Evolutionary conservation across 352 stramenopile species (phyloP).

Genomic region (Phytophthora podocarpi): DNA sequence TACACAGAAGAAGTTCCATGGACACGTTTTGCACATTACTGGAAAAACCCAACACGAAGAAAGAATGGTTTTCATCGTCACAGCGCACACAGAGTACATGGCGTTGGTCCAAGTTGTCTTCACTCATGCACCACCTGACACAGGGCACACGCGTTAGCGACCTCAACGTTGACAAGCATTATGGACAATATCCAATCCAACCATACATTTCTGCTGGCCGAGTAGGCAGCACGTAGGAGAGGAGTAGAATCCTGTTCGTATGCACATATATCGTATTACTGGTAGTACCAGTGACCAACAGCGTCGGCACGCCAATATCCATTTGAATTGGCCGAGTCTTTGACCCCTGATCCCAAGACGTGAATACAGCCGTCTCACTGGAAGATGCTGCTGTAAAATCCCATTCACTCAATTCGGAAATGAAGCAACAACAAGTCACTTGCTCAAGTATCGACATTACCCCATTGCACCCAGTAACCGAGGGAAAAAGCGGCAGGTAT

Average conservation of each 20-base stretch:
- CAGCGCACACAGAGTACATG: constrained; percentile 51
- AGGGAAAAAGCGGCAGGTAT: constrained; percentile 21
- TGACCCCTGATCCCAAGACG: constrained; percentile 6
- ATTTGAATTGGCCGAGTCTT: not conserved
- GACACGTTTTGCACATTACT: constrained; percentile 27
- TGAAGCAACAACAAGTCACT: constrained; percentile 39
- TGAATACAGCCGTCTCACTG: not conserved
- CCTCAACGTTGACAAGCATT: not conserved
- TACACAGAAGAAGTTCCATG: constrained; percentile 55
- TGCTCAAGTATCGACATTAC: constrained; percentile 11
- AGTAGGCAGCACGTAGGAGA: constrained; percentile 49
- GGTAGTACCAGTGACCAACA: constrained; percentile 53
- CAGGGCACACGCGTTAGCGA: constrained; percentile 1
- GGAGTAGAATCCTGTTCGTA: constrained; percentile 46
- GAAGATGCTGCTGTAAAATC: constrained; percentile 14
- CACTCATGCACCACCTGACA: constrained; percentile 27
- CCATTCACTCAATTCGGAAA: constrained; percentile 26
- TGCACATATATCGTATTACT: constrained; percentile 53
- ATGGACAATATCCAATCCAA: not conserved
- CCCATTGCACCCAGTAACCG: not conserved
- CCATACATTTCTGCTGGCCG: constrained; percentile 55
- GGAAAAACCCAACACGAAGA: constrained; percentile 58
- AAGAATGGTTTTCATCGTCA: constrained; percentile 46
- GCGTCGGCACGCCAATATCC: constrained; percentile 25
- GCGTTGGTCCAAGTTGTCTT: constrained; percentile 28